These are phyloP conservation scores for Penicillium sclerotigenum DNA, from an alignment of 2,329 filamentous ascomycete genomes.

Conservation along the genomic window DNA sequence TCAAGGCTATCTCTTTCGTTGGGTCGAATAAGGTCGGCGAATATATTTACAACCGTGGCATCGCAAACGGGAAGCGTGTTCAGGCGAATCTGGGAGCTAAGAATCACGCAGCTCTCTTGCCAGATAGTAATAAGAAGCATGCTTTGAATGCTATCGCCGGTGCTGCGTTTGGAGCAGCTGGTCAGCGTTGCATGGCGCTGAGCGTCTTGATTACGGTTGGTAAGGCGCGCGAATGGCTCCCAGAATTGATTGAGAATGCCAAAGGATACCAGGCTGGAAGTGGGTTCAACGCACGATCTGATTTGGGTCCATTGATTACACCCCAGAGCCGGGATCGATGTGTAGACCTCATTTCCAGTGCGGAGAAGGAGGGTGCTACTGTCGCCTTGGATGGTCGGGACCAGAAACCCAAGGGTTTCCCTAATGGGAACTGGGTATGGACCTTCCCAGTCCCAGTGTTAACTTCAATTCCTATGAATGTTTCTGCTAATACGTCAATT, in stretches of 20 bases:
- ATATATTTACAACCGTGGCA: conserved; percentile 61
- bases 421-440: conserved; percentile 2
- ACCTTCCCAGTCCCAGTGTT: neutral
- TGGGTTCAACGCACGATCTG: conserved; percentile 57
- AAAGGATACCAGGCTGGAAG: conserved; percentile 56
- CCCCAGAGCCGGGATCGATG: conserved; percentile 58
- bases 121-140: conserved; percentile 3
- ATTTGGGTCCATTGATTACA: conserved; percentile 59
- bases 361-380: conserved; percentile 59
- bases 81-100: conserved; percentile 2
- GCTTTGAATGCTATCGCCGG: neutral
- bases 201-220: conserved; percentile 40
- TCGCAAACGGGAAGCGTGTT: conserved; percentile 53
- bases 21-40: conserved; percentile 64
- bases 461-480: neutral
- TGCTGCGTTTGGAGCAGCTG: neutral
- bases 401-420: neutral
- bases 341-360: conserved; percentile 55
- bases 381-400: conserved; percentile 50
- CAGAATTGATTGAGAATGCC: conserved; percentile 57
- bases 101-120: neutral
- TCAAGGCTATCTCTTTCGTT: conserved; percentile 66
- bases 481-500: neutral
- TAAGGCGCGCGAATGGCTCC: conserved; percentile 59
- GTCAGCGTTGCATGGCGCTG: conserved; percentile 1